Conservation (phyloP, 2,329 filamentous ascomycete species). For the Plenodomus lindquistii region DNA sequence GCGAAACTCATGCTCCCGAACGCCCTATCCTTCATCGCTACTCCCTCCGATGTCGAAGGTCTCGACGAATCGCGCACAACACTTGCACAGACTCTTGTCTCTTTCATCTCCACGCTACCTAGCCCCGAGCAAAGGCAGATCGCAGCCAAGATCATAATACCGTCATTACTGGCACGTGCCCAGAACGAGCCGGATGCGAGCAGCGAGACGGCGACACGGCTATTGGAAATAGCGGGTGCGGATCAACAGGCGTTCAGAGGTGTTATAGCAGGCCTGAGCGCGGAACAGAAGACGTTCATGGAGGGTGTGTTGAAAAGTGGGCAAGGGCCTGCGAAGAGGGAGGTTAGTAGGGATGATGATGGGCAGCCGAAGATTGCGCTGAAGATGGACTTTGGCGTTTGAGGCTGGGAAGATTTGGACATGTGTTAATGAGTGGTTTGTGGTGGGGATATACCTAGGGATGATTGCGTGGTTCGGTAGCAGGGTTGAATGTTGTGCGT, state of each 20-base stretch:
- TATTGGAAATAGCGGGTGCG: conserved; percentile 79
- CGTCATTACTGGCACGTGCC: conserved; percentile 74
- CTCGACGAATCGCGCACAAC: conserved; percentile 74
- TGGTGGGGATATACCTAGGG: too few relatives aligned
- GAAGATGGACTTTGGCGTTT: conserved; percentile 79
- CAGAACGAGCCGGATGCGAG: conserved; percentile 62
- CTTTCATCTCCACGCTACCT: conserved; percentile 61
- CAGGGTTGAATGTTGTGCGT: too few relatives aligned
- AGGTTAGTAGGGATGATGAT: conserved; percentile 58
- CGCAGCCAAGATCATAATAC: conserved; percentile 76
- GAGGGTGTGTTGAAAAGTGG: conserved; percentile 76
- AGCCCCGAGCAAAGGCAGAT: conserved; percentile 44
- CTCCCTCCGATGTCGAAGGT: conserved; percentile 68
- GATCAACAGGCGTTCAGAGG: conserved; percentile 75
- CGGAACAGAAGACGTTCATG: conserved; percentile 73
- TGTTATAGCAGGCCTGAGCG: conserved; percentile 72
- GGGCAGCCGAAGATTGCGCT: conserved; percentile 80
- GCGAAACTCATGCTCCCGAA: conserved; percentile 74
- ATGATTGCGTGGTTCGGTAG: too few relatives aligned
- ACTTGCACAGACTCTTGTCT: conserved; percentile 73
- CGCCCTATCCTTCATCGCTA: conserved; percentile 74
- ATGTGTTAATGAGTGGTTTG: too few relatives aligned
- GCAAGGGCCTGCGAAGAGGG: conserved; percentile 47
- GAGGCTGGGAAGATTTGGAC: background rate
- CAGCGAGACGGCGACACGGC: conserved; percentile 70